Conservation (phyloP, 345 rosid species). For the Kernera saxatilis region DNA sequence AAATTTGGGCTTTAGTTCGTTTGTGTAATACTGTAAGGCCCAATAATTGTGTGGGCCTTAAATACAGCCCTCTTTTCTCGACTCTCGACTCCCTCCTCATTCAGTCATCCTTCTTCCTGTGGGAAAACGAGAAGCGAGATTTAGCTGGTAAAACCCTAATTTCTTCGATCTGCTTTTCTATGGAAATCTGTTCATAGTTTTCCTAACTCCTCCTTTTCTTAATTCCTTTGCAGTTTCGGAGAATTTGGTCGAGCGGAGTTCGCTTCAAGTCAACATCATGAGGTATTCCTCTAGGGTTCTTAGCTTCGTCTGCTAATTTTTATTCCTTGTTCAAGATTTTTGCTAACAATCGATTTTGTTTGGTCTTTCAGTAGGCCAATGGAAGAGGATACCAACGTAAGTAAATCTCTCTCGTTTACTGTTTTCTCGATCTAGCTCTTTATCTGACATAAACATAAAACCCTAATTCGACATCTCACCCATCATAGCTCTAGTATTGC, state of each 20-base stretch:
- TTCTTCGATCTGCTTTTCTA: constrained; percentile 12
- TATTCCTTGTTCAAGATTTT: neutral
- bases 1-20: neutral
- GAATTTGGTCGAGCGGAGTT: constrained; percentile 24
- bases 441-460: neutral
- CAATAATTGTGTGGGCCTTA: neutral
- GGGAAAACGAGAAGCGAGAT: constrained; percentile 16
- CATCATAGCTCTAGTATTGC: neutral
- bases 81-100: neutral
- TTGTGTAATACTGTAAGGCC: neutral
- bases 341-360: neutral
- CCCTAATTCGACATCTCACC: neutral
- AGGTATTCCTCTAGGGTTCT: constrained; percentile 30
- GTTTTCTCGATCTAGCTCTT: constrained; percentile 5
- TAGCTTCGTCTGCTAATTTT: neutral
- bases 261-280: constrained; percentile 36
- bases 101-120: neutral
- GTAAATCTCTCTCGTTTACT: constrained; percentile 12
- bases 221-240: neutral
- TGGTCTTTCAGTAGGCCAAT: constrained; percentile 49
- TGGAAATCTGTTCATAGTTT: neutral
- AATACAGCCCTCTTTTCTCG: too few species aligned
- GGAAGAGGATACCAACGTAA: constrained; percentile 63
- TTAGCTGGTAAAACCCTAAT: constrained; percentile 31
- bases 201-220: neutral